Evolutionary conservation across 306 rosid genomes (phyloP), one percentile per base, ranked within the genome.

Genomic region (Vigna angularis): DNA sequence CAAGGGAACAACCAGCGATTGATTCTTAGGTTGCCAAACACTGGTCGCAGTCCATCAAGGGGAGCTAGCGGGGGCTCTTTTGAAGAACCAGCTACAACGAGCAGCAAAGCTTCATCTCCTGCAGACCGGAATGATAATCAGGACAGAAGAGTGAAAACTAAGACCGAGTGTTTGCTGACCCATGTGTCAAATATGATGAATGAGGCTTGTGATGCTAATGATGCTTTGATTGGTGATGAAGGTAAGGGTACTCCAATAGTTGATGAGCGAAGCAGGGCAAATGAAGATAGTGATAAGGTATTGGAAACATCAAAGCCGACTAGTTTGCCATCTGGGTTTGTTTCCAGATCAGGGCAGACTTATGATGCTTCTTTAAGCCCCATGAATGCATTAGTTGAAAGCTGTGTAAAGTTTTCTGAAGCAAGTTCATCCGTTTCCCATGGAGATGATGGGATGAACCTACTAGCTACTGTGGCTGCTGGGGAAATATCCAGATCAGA

Each of bases 401-500:
- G 98, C 68, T 94, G 97, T 74, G 97, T 81, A 11, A 90, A 90
- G 78, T 77, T 80, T 83, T 90, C 98, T 32, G 94, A 91, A 85
- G 85, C 88, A 26, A 89, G 74, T 81, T 67, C 85, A 67, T 78
- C 88, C 72, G 77, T 79, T 36, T 87, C 94, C 26, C 83, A 79
- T 71, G 91, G 83, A 28, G 94, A 94, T 78, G 92, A 93, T 77
- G 98, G 98, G 26, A 94, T 91, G 93, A 90, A 91, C 83, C 83
- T 94, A 51, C 97, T 91, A 16, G 98, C 97, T 56, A 84, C 89
- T 75, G 98, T 94, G 64, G 98, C 97, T 48, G 96, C 97, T 9
- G 96, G 89, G 32, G 97, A 88, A 79, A 90, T 91, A 51, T 85
- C 93, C 17, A 87, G 91, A 86, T 91, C 97, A 65, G 90, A 73